Base-by-base conservation (phyloP, 257 asterid species). In the Scutellaria baicalensis region DNA sequence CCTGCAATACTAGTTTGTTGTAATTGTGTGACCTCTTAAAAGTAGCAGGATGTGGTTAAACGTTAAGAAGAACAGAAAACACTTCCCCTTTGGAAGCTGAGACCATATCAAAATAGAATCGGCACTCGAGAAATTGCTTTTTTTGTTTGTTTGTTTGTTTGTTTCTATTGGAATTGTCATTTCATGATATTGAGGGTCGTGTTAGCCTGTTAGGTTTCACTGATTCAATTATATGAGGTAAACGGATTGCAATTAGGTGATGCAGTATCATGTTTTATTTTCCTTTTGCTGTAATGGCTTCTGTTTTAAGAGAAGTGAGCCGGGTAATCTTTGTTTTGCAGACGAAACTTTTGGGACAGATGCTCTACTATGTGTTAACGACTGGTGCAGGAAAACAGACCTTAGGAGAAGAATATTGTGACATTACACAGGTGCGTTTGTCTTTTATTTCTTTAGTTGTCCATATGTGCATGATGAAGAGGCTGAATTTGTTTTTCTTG, bases 361-460 rank as follows among this genome's bases (percentile, higher is more conserved):
- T 91, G 96, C 95, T 94, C 59, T 94, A 94, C 79, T 91, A 81
- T 66, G 78, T 94, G 74, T 75, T 91, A 67, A 94, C 99, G 31
- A 94, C 97, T 0, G 97, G 97, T 74, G 97, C 97, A 1, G 97
- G 97, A 57, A 83, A 87, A 79, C 99, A 94, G 84, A 91, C 99
- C 20, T 84, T 94, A 38, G 99, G 99, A 58, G 99, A 94, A 84
- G 99, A 94, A 78, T 94, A 94, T 72, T 94, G 99, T 64, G 99
- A 94, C 71, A 88, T 91, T 74, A 88, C 85, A 66, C 99, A 89
- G 97, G 99, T 93, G 54, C 69, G 55, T 51, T 44, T 38, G 55
- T 72, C 35, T 2, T 48, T 68, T 72, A 60, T 13, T 21, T n/a
- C n/a, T n/a, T n/a, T n/a, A n/a, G n/a, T n/a, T n/a, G 31, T 44